Conservation (phyloP, 2,329 filamentous ascomycete species). For the Coleophoma cylindrospora region DNA sequence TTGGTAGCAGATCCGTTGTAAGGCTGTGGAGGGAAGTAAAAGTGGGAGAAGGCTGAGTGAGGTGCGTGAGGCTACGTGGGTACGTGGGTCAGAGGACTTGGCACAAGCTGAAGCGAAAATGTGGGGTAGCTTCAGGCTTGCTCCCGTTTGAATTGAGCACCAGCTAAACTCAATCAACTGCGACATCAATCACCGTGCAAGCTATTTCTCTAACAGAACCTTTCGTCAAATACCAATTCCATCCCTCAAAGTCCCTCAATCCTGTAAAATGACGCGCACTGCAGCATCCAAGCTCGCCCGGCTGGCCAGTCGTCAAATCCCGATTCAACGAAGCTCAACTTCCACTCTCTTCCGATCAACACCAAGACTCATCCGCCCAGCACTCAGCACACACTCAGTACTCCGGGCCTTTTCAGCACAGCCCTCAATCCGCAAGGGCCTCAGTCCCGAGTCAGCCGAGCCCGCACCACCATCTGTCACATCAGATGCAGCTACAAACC, state of each 20-base stretch:
- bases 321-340: constrained; percentile 3
- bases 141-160: background rate
- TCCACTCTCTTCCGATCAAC: background rate
- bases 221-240: background rate
- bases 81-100: background rate
- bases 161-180: background rate
- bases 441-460: constrained; percentile 54
- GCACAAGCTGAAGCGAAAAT: background rate
- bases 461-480: constrained; percentile 39
- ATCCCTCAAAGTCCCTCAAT: constrained; percentile 1
- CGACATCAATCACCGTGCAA: background rate
- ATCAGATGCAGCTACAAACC: constrained; percentile 33
- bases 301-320: constrained; percentile 1
- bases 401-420: background rate
- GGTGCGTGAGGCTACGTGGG: background rate
- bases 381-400: background rate
- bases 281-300: constrained; percentile 8
- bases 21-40: background rate
- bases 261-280: constrained; percentile 7
- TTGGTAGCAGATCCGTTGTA: background rate
- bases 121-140: constrained; percentile 9
- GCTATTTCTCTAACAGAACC: background rate
- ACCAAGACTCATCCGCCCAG: constrained; percentile 2
- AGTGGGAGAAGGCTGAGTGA: constrained; percentile 2
- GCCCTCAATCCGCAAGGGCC: constrained; percentile 35